Base-by-base conservation (phyloP, 2,329 filamentous ascomycete species). In the Aspergillus pseudoterreus region DNA sequence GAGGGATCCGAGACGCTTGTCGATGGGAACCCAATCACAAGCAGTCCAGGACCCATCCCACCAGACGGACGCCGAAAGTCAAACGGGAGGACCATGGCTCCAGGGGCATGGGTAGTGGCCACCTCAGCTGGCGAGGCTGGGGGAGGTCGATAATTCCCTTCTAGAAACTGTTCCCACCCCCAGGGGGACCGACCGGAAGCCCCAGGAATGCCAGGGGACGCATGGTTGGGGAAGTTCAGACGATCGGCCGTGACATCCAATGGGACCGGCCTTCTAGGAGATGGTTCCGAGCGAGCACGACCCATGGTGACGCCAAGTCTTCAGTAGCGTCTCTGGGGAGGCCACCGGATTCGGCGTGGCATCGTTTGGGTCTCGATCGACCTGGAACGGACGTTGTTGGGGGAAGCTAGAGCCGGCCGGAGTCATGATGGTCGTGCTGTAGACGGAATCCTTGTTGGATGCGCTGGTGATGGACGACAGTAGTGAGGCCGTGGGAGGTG, bases 231-330 rank as follows among this genome's bases (percentile, higher is more conserved):
- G 42, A 54, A 47, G 45, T 17, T 24, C 42, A 52, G 43, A 39
- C 35, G 54, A 56, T 51, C 45, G 22, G 22, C 47, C 30, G 27
- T 32, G 9, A n/a, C 21, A 36, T 19, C 54, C 54, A 56, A 54
- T 54, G 38, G 45, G 27, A 17, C 17, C 15, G 43, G n/a, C 12
- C 21, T n/a, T 50, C 49, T 35, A 49, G 49, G 21, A 21, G 38
- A 22, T 33, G 43, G 49, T 42, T 44, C 36, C 43, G 24, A 43
- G 21, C 17, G 8, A 41, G 32, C 43, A 41, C 35, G 42, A 45
- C 17, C 45, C 46, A 36, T 43, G 45, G 44, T 45, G 43, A 17
- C 45, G 49, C 52, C 52, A 54, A 51, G 48, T 54, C 52, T 51
- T 54, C 52, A 54, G 21, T 51, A 46, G 19, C 11, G 32, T 27